A percentile compares a stretch with the other conserved stretches of the same genome.
Evolutionary conservation across 108 stramenopile species (phyloP).

Genomic region (Chaetoceros tenuissimus): DNA sequence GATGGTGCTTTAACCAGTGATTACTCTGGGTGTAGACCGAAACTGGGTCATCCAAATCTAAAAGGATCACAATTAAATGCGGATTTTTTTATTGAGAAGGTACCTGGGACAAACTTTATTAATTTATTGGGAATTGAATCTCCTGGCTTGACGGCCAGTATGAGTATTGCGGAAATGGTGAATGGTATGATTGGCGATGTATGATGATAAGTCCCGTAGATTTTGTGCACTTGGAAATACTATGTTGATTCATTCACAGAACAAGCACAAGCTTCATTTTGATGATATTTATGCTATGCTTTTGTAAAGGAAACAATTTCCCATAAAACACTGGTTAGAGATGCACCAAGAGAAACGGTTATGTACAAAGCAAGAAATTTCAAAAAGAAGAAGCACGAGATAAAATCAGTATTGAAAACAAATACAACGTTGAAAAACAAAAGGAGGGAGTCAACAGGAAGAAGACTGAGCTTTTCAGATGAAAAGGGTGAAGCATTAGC

Average conservation of each 20-base stretch:
- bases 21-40: slow-evolving; percentile 78
- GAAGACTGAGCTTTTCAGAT: not conserved
- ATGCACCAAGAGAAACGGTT: not conserved
- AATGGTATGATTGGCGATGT: slow-evolving; percentile 13
- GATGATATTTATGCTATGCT: too few relatives aligned
- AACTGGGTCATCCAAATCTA: slow-evolving; percentile 55
- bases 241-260: too few relatives aligned
- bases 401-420: not conserved
- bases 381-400: not conserved
- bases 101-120: slow-evolving; percentile 42
- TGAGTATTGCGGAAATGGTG: slow-evolving; percentile 65
- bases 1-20: slow-evolving; percentile 53
- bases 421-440: not conserved
- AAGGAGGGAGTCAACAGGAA: not conserved
- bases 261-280: too few relatives aligned
- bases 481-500: not conserved
- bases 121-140: slow-evolving; percentile 80
- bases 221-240: too few relatives aligned
- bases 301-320: too few relatives aligned
- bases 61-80: slow-evolving; percentile 3
- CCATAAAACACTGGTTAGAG: too few relatives aligned
- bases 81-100: slow-evolving; percentile 77
- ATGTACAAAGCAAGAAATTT: not conserved
- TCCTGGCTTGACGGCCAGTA: slow-evolving; percentile 76
- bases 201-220: too few relatives aligned